These are phyloP conservation scores for Alopecurus myosuroides DNA, from an alignment of 176 grass and related monocot species.

Conservation along the genomic window DNA sequence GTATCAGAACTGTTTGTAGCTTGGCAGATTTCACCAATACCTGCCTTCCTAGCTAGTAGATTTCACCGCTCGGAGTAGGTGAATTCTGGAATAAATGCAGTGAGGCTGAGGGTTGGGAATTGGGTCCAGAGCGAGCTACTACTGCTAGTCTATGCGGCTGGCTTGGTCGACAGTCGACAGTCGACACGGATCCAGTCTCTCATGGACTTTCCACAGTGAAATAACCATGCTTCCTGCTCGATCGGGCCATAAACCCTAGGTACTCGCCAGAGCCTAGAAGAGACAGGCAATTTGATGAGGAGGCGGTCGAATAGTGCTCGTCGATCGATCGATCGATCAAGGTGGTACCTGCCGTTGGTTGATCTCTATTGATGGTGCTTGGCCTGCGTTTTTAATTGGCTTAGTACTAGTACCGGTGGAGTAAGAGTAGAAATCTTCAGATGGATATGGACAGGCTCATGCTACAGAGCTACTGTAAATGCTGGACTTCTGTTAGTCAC, in stretches of 20 bases:
- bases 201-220: background rate
- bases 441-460: background rate
- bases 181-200: background rate
- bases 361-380: background rate
- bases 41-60: background rate
- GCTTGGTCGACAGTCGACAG: background rate
- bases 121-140: constrained; percentile 7
- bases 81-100: constrained; percentile 36
- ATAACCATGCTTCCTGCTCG: background rate
- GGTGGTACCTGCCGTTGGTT: background rate
- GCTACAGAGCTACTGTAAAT: background rate
- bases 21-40: background rate
- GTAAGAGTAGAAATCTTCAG: background rate
- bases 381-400: background rate
- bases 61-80: background rate
- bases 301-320: background rate
- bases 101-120: constrained; percentile 22
- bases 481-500: no score
- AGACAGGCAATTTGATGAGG: background rate
- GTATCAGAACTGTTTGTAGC: background rate
- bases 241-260: background rate
- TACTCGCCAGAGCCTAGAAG: background rate
- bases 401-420: background rate
- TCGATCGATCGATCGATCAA: background rate
- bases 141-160: background rate